Percentiles rank a stretch among this genome's conserved stretches.
Conservation (phyloP, 108 stramenopile genomes). For the Stephanodiscus minutulus region DNA sequence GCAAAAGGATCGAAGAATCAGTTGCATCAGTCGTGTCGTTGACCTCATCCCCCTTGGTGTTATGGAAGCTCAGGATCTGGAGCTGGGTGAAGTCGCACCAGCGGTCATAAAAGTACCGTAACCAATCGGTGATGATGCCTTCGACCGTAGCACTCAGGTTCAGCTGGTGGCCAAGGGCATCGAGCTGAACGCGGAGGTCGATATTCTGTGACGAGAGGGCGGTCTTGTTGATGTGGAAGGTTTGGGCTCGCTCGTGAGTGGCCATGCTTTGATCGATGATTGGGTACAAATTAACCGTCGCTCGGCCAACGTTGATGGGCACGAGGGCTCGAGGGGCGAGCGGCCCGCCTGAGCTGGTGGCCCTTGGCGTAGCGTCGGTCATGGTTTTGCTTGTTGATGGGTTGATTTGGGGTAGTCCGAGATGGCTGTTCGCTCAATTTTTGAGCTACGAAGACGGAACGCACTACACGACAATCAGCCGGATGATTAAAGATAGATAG, state of each 20-base stretch:
- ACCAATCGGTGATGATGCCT: not conserved
- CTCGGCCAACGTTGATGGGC: not conserved
- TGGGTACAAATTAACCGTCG: not conserved
- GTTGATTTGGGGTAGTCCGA: too few species aligned
- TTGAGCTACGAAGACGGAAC: too few species aligned
- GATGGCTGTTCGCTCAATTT: too few species aligned
- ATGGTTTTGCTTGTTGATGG: too few species aligned
- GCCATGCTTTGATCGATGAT: not conserved
- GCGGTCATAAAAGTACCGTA: not conserved
- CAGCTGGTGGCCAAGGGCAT: too few species aligned
- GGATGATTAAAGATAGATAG: too few species aligned
- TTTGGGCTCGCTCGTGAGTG: constrained; percentile 1
- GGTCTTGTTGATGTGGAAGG: constrained; percentile 6
- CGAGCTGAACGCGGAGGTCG: too few species aligned
- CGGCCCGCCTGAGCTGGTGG: not conserved
- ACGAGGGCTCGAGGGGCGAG: not conserved
- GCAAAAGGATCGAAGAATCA: not conserved
- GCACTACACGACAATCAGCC: too few species aligned
- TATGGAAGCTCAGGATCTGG: not conserved
- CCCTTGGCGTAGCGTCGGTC: too few species aligned
- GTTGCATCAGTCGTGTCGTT: not conserved
- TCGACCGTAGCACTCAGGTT: too few species aligned
- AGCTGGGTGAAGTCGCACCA: not conserved
- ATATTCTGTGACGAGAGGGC: too few species aligned
- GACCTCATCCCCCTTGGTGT: not conserved